A percentile compares a stretch with the other conserved stretches of the same genome.
Evolutionary conservation across 2,329 filamentous ascomycete species (phyloP).

Genomic region (Calonectria multiphialidica): DNA sequence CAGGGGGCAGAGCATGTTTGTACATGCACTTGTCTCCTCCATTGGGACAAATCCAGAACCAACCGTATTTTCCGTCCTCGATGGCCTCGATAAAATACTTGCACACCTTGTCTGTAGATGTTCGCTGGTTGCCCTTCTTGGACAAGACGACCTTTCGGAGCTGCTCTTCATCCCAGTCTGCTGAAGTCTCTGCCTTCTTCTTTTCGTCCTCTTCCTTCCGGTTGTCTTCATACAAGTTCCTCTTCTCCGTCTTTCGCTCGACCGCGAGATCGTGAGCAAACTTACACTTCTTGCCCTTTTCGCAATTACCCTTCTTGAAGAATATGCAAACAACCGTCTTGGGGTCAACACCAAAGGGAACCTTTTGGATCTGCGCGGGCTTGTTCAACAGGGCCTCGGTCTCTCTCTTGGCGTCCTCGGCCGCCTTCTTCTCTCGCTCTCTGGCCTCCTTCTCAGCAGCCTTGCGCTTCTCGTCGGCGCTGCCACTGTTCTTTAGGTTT

Average conservation of each 20-base stretch:
- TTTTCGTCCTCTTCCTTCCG: slow-evolving; percentile 77
- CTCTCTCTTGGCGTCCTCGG: slow-evolving; percentile 86
- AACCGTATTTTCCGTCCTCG: slow-evolving; percentile 98
- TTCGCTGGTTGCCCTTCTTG: slow-evolving; percentile 97
- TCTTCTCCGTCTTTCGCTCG: slow-evolving; percentile 94
- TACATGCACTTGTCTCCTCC: slow-evolving; percentile 99
- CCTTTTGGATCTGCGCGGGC: slow-evolving; percentile 95
- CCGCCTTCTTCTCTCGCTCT: slow-evolving; percentile 91
- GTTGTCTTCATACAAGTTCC: slow-evolving; percentile 88
- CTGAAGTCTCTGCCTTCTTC: slow-evolving; percentile 93
- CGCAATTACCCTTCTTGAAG: slow-evolving; percentile 96
- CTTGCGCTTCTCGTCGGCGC: slow-evolving; percentile 89
- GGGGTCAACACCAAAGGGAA: slow-evolving; percentile 96
- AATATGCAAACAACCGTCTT: slow-evolving; percentile 98
- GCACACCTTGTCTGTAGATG: slow-evolving; percentile 98
- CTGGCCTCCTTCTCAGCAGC: slow-evolving; percentile 74
- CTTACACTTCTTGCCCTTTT: slow-evolving; percentile 98
- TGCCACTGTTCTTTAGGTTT: slow-evolving; percentile 79
- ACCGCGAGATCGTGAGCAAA: slow-evolving; percentile 93
- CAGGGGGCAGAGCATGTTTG: slow-evolving; percentile 92
- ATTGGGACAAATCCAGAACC: slow-evolving; percentile 99
- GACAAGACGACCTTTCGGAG: slow-evolving; percentile 89
- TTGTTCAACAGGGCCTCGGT: slow-evolving; percentile 86
- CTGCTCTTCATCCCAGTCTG: slow-evolving; percentile 98
- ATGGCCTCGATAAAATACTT: slow-evolving; percentile 98